Evolutionary conservation across 345 rosid genomes (phyloP).

Genomic region (Salix dunnii): DNA sequence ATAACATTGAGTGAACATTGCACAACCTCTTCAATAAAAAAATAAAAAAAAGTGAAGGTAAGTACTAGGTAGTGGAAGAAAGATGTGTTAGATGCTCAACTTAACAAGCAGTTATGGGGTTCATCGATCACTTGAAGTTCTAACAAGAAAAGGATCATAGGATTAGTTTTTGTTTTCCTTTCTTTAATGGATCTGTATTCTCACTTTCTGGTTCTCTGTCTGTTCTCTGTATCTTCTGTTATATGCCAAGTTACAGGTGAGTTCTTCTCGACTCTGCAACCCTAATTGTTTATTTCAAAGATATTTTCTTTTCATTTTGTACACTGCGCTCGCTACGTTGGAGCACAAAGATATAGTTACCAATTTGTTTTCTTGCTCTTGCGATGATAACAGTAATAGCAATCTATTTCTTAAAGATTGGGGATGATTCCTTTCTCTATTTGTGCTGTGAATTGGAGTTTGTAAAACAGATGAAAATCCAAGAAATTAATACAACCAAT

Average conservation of each 20-base stretch:
- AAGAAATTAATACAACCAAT: background rate
- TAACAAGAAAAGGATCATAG: background rate
- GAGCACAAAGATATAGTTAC: background rate
- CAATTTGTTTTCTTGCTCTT: background rate
- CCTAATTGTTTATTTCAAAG: background rate
- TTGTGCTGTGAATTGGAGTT: background rate
- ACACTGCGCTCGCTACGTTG: background rate
- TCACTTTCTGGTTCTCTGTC: constrained; percentile 31
- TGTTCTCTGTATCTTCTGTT: constrained; percentile 27
- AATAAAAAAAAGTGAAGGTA: background rate
- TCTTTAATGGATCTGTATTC: constrained; percentile 56
- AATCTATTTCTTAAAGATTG: background rate
- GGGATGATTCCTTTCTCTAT: background rate
- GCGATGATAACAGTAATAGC: background rate
- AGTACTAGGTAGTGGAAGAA: constrained; percentile 1
- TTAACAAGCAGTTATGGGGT: background rate
- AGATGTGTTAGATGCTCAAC: constrained; percentile 19
- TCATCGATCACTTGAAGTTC: constrained; percentile 12
- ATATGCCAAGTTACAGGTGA: constrained; percentile 30
- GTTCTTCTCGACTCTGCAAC: constrained; percentile 1
- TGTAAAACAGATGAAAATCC: background rate
- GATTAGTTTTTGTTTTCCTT: constrained; percentile 11
- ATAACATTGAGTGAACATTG: constrained; percentile 28
- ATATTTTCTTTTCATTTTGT: background rate
- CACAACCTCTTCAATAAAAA: constrained; percentile 25